Conservation (phyloP, 345 rosid genomes). For the Heritiera fomes region DNA sequence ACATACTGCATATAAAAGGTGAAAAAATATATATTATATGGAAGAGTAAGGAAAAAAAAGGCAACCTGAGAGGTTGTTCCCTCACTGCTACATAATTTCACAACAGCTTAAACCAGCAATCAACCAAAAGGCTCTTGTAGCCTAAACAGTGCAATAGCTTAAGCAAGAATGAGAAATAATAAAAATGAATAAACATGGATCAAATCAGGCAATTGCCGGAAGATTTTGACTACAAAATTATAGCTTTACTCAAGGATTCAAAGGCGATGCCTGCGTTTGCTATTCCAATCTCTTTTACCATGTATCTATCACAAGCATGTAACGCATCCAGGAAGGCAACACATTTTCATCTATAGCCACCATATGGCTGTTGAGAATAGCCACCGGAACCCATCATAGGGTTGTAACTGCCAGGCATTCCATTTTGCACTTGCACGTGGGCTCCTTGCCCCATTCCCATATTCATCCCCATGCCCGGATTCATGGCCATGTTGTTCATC, state of each 20-base stretch:
- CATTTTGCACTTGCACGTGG: conserved; percentile 60
- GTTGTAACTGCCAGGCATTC: conserved; percentile 59
- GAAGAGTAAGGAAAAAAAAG: not conserved
- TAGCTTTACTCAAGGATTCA: conserved; percentile 11
- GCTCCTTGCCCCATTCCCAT: conserved; percentile 65
- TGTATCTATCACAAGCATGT: conserved; percentile 14
- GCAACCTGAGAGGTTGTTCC: conserved; percentile 6
- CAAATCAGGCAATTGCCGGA: not conserved
- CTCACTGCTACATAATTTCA: conserved; percentile 33
- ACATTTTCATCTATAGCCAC: conserved; percentile 62
- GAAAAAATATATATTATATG: not conserved
- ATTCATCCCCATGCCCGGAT: conserved; percentile 39
- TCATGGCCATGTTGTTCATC: conserved; percentile 41
- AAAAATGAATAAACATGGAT: not conserved
- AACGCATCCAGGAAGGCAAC: conserved; percentile 11
- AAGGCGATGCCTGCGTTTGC: not conserved
- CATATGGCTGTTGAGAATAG: conserved; percentile 77
- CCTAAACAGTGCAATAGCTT: conserved; percentile 11
- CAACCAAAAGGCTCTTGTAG: not conserved
- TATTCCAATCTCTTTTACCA: conserved; percentile 12
- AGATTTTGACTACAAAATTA: conserved; percentile 16
- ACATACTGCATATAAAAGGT: conserved; percentile 5
- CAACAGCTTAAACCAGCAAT: conserved; percentile 30
- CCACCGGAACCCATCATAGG: conserved; percentile 81
- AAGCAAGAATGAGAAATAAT: conserved; percentile 6